These are phyloP conservation scores for Solanum paucissectum DNA, from an alignment of 257 asterid genomes.

Conservation along the genomic window DNA sequence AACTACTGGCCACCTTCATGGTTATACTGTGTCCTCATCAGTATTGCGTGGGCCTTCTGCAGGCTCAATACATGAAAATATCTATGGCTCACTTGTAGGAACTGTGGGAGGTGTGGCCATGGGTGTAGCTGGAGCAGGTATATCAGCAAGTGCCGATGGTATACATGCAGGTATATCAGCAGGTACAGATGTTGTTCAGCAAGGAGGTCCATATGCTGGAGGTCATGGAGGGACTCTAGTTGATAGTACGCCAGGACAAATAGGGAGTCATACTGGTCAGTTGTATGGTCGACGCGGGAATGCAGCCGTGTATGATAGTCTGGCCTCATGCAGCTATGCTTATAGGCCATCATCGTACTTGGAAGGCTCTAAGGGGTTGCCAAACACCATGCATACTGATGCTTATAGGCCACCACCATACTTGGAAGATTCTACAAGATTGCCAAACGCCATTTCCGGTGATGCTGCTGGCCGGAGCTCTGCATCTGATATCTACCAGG, in stretches of 20 bases:
- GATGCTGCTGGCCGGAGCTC: slow-evolving; percentile 26
- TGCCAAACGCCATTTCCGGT: slow-evolving; percentile 17
- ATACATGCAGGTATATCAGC: not conserved
- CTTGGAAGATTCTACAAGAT: slow-evolving; percentile 33
- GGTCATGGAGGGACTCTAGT: not conserved
- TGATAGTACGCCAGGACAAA: not conserved
- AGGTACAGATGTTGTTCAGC: slow-evolving; percentile 3
- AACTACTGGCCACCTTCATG: slow-evolving; percentile 10
- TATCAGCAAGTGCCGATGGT: slow-evolving; percentile 7
- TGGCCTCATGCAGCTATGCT: not conserved
- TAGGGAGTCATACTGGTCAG: slow-evolving; percentile 14
- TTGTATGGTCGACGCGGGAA: slow-evolving; percentile 2
- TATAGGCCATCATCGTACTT: slow-evolving; percentile 5
- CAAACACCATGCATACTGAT: not conserved
- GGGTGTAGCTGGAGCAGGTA: slow-evolving; percentile 15
- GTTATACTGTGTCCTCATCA: not conserved
- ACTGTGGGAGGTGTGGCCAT: not conserved
- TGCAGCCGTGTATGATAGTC: not conserved
- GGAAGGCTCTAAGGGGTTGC: not conserved
- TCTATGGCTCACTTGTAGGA: not conserved
- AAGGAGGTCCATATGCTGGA: slow-evolving; percentile 22
- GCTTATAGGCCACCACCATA: slow-evolving; percentile 29
- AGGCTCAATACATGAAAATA: not conserved
- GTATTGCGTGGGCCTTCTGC: not conserved
- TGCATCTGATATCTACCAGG: slow-evolving; percentile 51